Conservation (phyloP, 805 yeast genomes). For the Teunomyces tritomae region DNA sequence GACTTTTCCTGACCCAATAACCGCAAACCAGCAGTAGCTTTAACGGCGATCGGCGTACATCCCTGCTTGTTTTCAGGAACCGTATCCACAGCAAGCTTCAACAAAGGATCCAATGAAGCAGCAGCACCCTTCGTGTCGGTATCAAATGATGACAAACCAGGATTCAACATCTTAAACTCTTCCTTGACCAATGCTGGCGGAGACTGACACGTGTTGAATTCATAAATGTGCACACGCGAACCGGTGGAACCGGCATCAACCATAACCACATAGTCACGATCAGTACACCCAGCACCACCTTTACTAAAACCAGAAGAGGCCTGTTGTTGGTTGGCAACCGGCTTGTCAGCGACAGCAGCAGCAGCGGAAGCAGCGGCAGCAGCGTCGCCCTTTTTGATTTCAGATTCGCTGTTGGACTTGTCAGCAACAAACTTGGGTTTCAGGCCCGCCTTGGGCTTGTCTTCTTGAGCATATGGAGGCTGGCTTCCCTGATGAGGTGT, state of each 20-base stretch:
- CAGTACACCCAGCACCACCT: slow-evolving; percentile 19
- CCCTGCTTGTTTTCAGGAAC: slow-evolving; percentile 71
- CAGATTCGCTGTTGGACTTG: slow-evolving; percentile 13
- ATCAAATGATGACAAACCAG: slow-evolving; percentile 86
- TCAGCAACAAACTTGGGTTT: slow-evolving; percentile 24
- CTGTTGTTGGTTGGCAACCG: background rate
- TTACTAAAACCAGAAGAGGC: background rate
- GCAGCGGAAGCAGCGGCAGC: slow-evolving; percentile 6
- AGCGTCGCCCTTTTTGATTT: slow-evolving; percentile 15
- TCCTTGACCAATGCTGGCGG: slow-evolving; percentile 83
- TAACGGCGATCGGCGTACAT: slow-evolving; percentile 94
- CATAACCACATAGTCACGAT: slow-evolving; percentile 80
- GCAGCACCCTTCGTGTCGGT: slow-evolving; percentile 86
- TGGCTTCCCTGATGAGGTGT: slow-evolving; percentile 32
- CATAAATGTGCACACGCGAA: slow-evolving; percentile 91
- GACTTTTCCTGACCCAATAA: slow-evolving; percentile 76
- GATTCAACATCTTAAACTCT: slow-evolving; percentile 82
- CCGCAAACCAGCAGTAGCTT: slow-evolving; percentile 97
- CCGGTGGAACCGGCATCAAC: slow-evolving; percentile 98
- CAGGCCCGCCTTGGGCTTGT: slow-evolving; percentile 7
- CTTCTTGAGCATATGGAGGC: slow-evolving; percentile 31
- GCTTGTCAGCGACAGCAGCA: background rate
- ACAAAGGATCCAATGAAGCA: slow-evolving; percentile 76
- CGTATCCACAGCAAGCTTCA: slow-evolving; percentile 68
- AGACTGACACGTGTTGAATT: slow-evolving; percentile 79